A percentile compares a stretch with the other conserved stretches of the same genome.
phyloP scores from a whole-genome alignment of 805 yeast species.

The Wickerhamiella vanderwaltii region DNA sequence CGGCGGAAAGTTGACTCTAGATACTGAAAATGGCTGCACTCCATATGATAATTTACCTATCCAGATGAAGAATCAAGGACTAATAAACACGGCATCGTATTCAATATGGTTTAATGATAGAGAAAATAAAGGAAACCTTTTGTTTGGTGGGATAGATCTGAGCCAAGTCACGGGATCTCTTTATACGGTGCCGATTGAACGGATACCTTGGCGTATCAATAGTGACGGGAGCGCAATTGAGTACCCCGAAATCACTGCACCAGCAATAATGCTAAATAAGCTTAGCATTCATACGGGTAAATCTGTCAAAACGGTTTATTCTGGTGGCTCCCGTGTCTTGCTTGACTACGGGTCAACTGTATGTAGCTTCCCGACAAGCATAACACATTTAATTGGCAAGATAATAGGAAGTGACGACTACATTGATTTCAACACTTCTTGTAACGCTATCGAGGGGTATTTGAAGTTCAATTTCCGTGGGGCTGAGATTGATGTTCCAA shows the following conservation, averaged over 20 bases:
- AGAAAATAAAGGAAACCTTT: neutral
- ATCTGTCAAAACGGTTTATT: neutral
- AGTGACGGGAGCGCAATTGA: neutral
- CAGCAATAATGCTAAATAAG: neutral
- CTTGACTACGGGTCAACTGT: constrained; percentile 8
- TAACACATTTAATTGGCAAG: neutral
- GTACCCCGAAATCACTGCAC: constrained; percentile 4
- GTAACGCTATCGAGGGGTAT: neutral
- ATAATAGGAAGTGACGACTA: neutral
- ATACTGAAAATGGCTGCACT: constrained; percentile 1
- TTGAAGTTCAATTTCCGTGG: constrained; percentile 2
- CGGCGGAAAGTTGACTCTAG: neutral
- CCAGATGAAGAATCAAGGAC: neutral
- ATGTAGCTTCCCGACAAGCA: neutral
- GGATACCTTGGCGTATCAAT: neutral
- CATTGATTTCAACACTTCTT: neutral
- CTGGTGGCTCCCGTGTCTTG: neutral
- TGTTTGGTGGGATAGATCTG: constrained; percentile 5
- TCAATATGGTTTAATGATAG: constrained; percentile 3
- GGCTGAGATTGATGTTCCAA: neutral
- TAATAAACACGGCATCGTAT: neutral
- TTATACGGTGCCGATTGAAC: neutral
- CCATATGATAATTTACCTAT: constrained; percentile 9
- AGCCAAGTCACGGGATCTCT: neutral
- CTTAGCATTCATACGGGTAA: neutral